phyloP scores from a whole-genome alignment of 495 filamentous ascomycete genomes.

The Cercophora samala region DNA sequence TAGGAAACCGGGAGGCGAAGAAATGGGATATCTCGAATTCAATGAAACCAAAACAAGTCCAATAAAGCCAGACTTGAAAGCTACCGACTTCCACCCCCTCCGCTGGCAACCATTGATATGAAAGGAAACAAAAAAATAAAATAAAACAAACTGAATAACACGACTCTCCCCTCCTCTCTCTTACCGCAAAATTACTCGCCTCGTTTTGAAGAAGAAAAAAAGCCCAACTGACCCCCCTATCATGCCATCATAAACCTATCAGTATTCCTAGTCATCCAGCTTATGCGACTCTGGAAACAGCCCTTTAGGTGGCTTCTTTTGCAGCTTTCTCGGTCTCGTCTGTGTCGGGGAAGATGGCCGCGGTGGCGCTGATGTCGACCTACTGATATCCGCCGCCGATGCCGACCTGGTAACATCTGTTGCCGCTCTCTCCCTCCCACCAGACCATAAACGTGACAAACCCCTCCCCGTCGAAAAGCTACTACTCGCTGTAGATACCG shows the following conservation, averaged over 20 bases:
- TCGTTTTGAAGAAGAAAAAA: not conserved
- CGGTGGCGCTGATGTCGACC: not conserved
- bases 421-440: not conserved
- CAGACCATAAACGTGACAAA: not conserved
- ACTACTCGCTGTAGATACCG: not conserved
- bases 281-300: constrained; percentile 29
- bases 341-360: not conserved
- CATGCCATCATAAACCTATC: not conserved
- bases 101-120: not conserved
- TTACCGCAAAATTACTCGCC: not conserved
- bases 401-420: not conserved
- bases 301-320: constrained; percentile 43
- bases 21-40: constrained; percentile 14
- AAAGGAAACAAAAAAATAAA: constrained; percentile 4
- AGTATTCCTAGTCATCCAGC: constrained; percentile 14
- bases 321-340: constrained; percentile 44
- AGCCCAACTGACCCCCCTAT: not conserved
- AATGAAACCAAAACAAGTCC: not conserved
- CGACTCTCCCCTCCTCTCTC: too few species aligned
- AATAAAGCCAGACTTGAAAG: not conserved
- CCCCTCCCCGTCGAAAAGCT: not conserved
- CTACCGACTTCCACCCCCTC: not conserved
- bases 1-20: not conserved
- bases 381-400: not conserved
- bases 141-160: not conserved